phyloP scores from a whole-genome alignment of 768 basidiomycete species.

The Fomitopsis pulvina region DNA sequence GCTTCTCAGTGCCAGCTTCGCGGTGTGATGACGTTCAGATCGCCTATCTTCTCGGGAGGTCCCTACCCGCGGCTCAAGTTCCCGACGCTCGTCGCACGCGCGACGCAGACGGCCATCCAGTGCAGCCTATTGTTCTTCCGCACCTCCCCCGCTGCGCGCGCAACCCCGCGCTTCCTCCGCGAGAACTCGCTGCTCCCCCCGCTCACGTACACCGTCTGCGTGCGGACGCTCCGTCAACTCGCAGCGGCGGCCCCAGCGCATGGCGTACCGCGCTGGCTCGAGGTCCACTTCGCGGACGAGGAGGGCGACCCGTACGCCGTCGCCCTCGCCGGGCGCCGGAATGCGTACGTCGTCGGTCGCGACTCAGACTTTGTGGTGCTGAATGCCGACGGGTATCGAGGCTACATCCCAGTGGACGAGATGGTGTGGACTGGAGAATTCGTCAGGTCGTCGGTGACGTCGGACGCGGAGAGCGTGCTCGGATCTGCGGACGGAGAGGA shows the following conservation, averaged over 20 bases:
- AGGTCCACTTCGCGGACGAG: slow-evolving; percentile 70
- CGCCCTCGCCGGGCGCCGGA: slow-evolving; percentile 67
- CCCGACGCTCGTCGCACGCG: slow-evolving; percentile 53
- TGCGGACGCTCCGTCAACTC: slow-evolving; percentile 44
- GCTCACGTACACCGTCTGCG: slow-evolving; percentile 49
- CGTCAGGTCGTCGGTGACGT: slow-evolving; percentile 8
- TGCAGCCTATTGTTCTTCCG: slow-evolving; percentile 73
- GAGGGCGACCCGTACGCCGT: slow-evolving; percentile 84
- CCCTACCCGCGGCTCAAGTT: slow-evolving; percentile 69
- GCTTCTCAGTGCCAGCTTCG: neutral
- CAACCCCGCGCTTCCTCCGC: slow-evolving; percentile 57
- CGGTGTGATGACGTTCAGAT: neutral
- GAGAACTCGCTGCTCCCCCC: slow-evolving; percentile 76
- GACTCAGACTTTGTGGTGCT: slow-evolving; percentile 83
- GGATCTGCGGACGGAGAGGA: slow-evolving; percentile 18
- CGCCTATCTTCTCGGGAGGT: slow-evolving; percentile 33
- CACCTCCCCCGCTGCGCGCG: slow-evolving; percentile 60
- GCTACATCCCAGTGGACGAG: slow-evolving; percentile 71
- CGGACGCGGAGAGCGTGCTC: slow-evolving; percentile 9
- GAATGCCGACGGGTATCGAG: slow-evolving; percentile 68
- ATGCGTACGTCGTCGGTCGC: slow-evolving; percentile 68
- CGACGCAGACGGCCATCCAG: slow-evolving; percentile 51
- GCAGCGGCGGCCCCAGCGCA: neutral
- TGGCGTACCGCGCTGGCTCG: slow-evolving; percentile 21
- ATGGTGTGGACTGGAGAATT: slow-evolving; percentile 52